Conservation (phyloP, 176 grass and related monocot species). For the Aegilops sharonensis region DNA sequence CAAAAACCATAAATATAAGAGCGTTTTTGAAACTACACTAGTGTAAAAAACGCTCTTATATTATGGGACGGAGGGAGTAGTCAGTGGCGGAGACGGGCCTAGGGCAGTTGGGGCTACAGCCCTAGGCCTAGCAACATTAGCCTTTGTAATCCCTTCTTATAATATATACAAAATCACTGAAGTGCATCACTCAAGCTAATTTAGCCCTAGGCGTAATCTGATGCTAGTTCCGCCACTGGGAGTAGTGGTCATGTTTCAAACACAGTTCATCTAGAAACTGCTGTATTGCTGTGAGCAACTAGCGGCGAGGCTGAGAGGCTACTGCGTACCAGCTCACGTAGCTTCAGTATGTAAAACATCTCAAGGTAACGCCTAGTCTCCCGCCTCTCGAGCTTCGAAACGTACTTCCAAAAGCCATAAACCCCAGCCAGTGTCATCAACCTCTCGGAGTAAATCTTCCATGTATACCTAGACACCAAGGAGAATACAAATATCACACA, state of each 20-base stretch:
- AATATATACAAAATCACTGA: too few relatives aligned
- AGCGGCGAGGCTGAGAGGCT: background rate
- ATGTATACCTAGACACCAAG: slow-evolving; percentile 66
- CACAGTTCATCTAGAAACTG: background rate
- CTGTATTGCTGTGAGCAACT: background rate
- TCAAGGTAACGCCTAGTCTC: slow-evolving; percentile 86
- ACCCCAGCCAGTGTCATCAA: slow-evolving; percentile 91
- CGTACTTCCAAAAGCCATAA: slow-evolving; percentile 96
- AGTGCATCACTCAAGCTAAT: too few relatives aligned
- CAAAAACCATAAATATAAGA: too few relatives aligned
- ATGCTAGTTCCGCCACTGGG: too few relatives aligned
- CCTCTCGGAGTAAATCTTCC: slow-evolving; percentile 97
- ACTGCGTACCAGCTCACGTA: slow-evolving; percentile 67
- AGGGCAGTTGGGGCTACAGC: too few relatives aligned
- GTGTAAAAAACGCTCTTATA: too few relatives aligned
- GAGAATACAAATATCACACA: slow-evolving; percentile 6
- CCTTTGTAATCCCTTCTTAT: too few relatives aligned
- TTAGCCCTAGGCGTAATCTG: too few relatives aligned
- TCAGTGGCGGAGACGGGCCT: too few relatives aligned
- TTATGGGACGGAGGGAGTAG: too few relatives aligned
- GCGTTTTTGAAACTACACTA: too few relatives aligned
- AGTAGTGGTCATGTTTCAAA: background rate
- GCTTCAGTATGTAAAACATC: slow-evolving; percentile 97
- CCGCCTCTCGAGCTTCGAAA: slow-evolving; percentile 86
- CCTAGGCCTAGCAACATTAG: too few relatives aligned